Evolutionary conservation across 2,329 filamentous ascomycete species (phyloP).

Genomic region (Penicillium brasilianum): DNA sequence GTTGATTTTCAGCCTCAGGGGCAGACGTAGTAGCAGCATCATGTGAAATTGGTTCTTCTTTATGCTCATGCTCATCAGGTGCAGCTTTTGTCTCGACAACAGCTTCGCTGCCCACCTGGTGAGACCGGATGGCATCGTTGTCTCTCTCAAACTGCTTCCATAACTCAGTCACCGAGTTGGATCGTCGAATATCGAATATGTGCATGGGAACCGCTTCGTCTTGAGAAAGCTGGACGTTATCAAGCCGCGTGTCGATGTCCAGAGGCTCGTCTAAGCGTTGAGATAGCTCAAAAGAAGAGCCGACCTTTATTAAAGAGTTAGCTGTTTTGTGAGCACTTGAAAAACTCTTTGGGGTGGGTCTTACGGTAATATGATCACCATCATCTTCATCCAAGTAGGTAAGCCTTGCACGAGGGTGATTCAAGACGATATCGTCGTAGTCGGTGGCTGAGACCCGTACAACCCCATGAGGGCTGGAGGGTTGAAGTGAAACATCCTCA

Average conservation of each 20-base stretch:
- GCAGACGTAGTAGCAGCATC: constrained; percentile 11
- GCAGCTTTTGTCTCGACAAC: neutral
- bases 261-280: constrained; percentile 53
- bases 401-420: constrained; percentile 48
- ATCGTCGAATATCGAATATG: constrained; percentile 53
- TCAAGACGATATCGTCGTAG: constrained; percentile 50
- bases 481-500: constrained; percentile 6
- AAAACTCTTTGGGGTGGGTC: constrained; percentile 13
- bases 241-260: constrained; percentile 17
- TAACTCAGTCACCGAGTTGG: constrained; percentile 45
- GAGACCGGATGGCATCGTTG: neutral
- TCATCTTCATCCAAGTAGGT: constrained; percentile 55
- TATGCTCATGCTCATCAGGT: constrained; percentile 8
- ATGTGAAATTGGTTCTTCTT: constrained; percentile 23
- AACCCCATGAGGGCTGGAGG: constrained; percentile 33
- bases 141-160: constrained; percentile 43
- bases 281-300: constrained; percentile 53
- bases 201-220: constrained; percentile 44
- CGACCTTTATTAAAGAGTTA: constrained; percentile 43
- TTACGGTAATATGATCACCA: constrained; percentile 55
- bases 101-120: constrained; percentile 6
- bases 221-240: constrained; percentile 17
- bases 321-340: neutral
- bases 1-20: constrained; percentile 30
- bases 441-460: constrained; percentile 49